A percentile compares a stretch with the other conserved stretches of the same genome.
Conservation (phyloP, 768 basidiomycete genomes). For the Termitomyces sp. region DNA sequence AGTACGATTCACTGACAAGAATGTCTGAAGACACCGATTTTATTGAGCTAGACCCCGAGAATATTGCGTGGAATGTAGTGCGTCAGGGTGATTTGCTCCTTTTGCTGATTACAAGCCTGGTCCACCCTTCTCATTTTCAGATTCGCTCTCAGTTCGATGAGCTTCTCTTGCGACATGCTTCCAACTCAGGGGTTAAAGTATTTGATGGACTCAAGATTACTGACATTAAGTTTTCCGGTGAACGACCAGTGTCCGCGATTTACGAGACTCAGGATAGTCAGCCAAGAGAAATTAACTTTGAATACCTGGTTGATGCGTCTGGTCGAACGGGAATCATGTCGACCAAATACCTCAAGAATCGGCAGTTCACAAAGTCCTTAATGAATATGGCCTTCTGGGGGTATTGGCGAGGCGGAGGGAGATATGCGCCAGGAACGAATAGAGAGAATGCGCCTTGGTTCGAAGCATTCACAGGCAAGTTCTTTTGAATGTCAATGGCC, state of each 20-base stretch:
- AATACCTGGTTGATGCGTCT: slow-evolving; percentile 60
- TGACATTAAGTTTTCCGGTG: slow-evolving; percentile 38
- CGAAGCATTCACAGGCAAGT: slow-evolving; percentile 51
- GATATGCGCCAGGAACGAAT: slow-evolving; percentile 35
- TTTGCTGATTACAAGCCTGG: neutral
- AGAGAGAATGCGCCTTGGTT: slow-evolving; percentile 47
- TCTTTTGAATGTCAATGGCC: neutral
- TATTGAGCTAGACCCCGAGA: slow-evolving; percentile 41
- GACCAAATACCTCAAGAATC: slow-evolving; percentile 53
- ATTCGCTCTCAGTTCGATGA: slow-evolving; percentile 57
- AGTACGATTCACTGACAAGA: neutral
- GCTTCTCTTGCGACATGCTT: slow-evolving; percentile 53
- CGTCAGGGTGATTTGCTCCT: slow-evolving; percentile 15
- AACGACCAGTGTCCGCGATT: slow-evolving; percentile 2
- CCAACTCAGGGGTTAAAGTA: slow-evolving; percentile 40
- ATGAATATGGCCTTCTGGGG: slow-evolving; percentile 66
- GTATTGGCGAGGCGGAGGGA: slow-evolving; percentile 52
- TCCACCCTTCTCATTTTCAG: slow-evolving; percentile 21
- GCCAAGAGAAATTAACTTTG: slow-evolving; percentile 44
- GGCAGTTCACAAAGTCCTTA: slow-evolving; percentile 47
- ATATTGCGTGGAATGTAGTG: slow-evolving; percentile 62
- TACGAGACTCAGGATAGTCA: slow-evolving; percentile 13
- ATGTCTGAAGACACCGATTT: slow-evolving; percentile 51
- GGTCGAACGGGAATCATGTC: slow-evolving; percentile 60
- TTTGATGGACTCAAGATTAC: slow-evolving; percentile 44